Evolutionary conservation across 164 flowering plant genomes (phyloP), one percentile per base, ranked within the genome.

Genomic region (Nymphaea thermarum): DNA sequence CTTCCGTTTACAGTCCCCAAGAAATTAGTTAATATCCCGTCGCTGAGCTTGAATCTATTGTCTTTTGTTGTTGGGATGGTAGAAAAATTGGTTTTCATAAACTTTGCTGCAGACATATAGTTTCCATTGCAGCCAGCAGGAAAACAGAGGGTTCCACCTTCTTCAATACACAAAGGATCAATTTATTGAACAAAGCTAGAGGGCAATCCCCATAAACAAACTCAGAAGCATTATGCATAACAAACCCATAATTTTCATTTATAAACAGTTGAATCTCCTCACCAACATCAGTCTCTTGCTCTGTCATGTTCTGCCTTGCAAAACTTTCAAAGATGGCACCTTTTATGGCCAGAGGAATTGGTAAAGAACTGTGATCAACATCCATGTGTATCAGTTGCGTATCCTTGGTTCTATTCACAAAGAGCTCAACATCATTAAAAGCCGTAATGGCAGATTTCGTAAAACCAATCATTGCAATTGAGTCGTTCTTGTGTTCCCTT

Each of bases 251-350:
- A 62, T 67, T 81, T 63, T 74, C 80, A 76, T 78, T 76, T 63
- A 90, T 73, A 67, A 86, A 83, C 43, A 80, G 80, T 42, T 62
- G 85, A 55, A 91, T 81, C 75, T 86, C 80, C 43, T 74, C 57
- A 62, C 82, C 82, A 60, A 91, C 84, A 78, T 94, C 99, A 62
- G 73, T 81, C 80, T 91, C 99, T 3, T 93, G 73, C 68, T 94
- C 99, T 0, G 82, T 36, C 74, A 91, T 74, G 70, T 90, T 94
- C 77, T 94, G 99, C 71, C 99, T 82, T 14, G 93, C 87, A 80
- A 91, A 94, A 79, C 98, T 85, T 78, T 91, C 99, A 73, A 91
- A 94, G 66, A 94, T 85, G 45, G 98, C 91, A 75, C 87, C 93
- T 83, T 86, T 94, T 43, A 87, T 87, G 2, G 85, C 80, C 53